Percentiles rank a stretch among this genome's conserved stretches.
Conservation (phyloP, 2,329 filamentous ascomycete genomes). For the Annulohypoxylon truncatum region DNA sequence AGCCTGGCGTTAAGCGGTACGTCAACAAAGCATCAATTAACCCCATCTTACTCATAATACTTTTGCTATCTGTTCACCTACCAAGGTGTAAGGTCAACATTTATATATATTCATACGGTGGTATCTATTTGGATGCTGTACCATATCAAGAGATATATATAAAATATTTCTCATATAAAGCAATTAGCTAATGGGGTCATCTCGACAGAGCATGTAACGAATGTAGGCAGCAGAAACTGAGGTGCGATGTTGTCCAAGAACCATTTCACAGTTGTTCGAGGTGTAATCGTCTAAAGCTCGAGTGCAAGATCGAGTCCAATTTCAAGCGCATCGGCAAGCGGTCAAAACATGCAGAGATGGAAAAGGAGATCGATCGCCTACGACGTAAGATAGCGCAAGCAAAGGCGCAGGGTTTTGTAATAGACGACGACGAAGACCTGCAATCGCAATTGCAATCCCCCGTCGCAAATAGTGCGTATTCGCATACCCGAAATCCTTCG, state of each 20-base stretch:
- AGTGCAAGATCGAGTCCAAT: slow-evolving; percentile 88
- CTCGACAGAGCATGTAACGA: slow-evolving; percentile 35
- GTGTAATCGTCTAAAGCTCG: slow-evolving; percentile 81
- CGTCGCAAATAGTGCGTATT: slow-evolving; percentile 66
- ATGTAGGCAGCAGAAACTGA: slow-evolving; percentile 57
- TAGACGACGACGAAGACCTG: slow-evolving; percentile 66
- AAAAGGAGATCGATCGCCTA: slow-evolving; percentile 79
- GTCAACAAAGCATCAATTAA: slow-evolving; percentile 11
- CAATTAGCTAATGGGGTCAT: slow-evolving; percentile 10
- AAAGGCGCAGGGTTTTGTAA: slow-evolving; percentile 66
- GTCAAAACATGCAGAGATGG: slow-evolving; percentile 87
- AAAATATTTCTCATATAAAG: slow-evolving; percentile 1
- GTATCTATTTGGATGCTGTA: not conserved
- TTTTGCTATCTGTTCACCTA: not conserved
- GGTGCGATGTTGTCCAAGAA: slow-evolving; percentile 85
- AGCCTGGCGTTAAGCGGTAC: slow-evolving; percentile 75
- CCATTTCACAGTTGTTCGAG: slow-evolving; percentile 82
- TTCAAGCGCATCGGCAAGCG: slow-evolving; percentile 88
- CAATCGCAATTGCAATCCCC: slow-evolving; percentile 69
- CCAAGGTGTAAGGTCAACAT: not conserved
- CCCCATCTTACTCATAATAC: not conserved
- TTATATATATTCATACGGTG: not conserved
- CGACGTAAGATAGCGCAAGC: slow-evolving; percentile 71
- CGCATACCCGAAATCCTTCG: slow-evolving; percentile 70
- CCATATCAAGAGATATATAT: not conserved